Conservation (phyloP, 371 early-diverging fungal genomes). For the Actinomortierella ambigua region DNA sequence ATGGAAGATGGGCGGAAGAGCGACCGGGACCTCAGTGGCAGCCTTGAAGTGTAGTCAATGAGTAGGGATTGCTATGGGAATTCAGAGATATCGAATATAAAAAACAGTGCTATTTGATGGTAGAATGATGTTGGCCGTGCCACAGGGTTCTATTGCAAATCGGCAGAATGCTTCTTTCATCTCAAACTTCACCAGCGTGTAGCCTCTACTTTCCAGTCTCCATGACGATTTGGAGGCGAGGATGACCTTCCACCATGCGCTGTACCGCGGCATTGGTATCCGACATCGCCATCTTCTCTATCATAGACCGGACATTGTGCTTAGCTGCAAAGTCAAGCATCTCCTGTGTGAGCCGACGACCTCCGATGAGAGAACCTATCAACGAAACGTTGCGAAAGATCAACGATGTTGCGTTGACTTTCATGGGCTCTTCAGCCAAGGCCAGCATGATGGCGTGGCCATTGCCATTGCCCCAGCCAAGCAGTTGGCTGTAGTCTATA, state of each 20-base stretch:
- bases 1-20: too few species aligned
- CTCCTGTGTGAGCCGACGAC: conserved; percentile 55
- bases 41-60: too few species aligned
- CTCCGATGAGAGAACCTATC: conserved; percentile 73
- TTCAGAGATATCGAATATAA: too few species aligned
- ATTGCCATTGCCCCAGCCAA: conserved; percentile 49
- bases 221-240: conserved; percentile 12
- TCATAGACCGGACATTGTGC: conserved; percentile 64
- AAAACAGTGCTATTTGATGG: too few species aligned
- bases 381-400: conserved; percentile 54
- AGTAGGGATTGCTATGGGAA: too few species aligned
- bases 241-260: conserved; percentile 11
- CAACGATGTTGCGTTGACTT: conserved; percentile 49
- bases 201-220: background rate
- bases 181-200: too few species aligned
- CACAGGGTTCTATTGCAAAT: too few species aligned
- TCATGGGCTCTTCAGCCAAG: conserved; percentile 62
- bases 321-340: conserved; percentile 75
- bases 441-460: conserved; percentile 68
- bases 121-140: too few species aligned
- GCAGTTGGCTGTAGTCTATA: conserved; percentile 54
- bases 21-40: too few species aligned
- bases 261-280: conserved; percentile 54
- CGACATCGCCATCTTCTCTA: conserved; percentile 61
- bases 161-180: too few species aligned